These are phyloP conservation scores for Pleurotus ostreatus DNA, from an alignment of 768 basidiomycete species.

Conservation along the genomic window DNA sequence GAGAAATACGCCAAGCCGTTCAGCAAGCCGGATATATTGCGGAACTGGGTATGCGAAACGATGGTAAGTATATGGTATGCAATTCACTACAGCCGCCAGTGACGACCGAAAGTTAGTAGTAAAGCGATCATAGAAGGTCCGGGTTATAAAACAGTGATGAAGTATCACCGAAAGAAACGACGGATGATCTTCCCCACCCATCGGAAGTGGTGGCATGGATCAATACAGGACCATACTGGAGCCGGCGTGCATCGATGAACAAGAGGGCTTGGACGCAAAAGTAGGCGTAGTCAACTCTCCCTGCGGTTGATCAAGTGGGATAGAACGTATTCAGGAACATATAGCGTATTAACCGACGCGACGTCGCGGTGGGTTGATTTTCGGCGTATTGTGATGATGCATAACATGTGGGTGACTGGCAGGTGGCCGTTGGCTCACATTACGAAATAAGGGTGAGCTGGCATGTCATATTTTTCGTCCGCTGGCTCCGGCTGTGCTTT, in stretches of 20 bases:
- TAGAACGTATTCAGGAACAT: too few species aligned
- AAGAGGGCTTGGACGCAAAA: too few species aligned
- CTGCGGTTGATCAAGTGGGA: too few species aligned
- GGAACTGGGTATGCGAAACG: background rate
- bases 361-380: background rate
- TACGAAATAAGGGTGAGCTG: too few species aligned
- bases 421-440: too few species aligned
- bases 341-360: too few species aligned
- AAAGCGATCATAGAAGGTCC: background rate
- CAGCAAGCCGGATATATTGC: constrained; percentile 1
- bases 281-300: too few species aligned
- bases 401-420: background rate
- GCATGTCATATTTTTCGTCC: too few species aligned
- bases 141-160: background rate
- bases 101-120: background rate
- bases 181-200: background rate
- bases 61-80: background rate
- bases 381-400: constrained; percentile 3
- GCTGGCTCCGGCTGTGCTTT: too few species aligned
- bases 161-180: background rate
- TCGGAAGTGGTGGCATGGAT: too few species aligned
- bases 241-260: too few species aligned
- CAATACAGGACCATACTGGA: too few species aligned
- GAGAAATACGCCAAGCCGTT: constrained; percentile 2
- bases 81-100: background rate